phyloP scores from a whole-genome alignment of 495 filamentous ascomycete species.

The Niebla homalea region DNA sequence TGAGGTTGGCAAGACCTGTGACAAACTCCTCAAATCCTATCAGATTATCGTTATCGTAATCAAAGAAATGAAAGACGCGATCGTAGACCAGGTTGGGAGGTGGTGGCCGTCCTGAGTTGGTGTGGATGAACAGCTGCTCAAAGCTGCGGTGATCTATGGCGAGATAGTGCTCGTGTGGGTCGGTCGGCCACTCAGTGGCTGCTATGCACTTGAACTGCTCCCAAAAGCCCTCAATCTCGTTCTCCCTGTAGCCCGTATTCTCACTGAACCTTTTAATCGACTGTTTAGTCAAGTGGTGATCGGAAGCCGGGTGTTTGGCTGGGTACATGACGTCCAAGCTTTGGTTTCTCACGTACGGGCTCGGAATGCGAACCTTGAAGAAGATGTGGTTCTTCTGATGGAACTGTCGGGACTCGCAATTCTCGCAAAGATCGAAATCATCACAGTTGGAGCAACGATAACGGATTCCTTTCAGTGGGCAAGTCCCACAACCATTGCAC shows the following conservation, averaged over 20 bases:
- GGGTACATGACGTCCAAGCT: conserved; percentile 77
- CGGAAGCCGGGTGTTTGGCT: conserved; percentile 61
- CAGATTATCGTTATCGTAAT: conserved; percentile 71
- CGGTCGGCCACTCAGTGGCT: conserved; percentile 68
- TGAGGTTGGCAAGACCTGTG: conserved; percentile 67
- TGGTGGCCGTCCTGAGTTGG: conserved; percentile 57
- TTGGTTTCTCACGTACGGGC: conserved; percentile 51
- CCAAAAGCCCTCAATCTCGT: conserved; percentile 83
- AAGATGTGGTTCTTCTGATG: conserved; percentile 92
- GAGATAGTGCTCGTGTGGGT: conserved; percentile 60
- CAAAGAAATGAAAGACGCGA: conserved; percentile 93
- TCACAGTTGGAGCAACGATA: conserved; percentile 87
- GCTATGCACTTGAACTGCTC: conserved; percentile 93
- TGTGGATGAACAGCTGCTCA: conserved; percentile 76
- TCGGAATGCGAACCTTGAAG: conserved; percentile 76
- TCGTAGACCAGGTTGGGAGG: conserved; percentile 86
- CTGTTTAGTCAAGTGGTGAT: conserved; percentile 47
- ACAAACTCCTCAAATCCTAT: conserved; percentile 94
- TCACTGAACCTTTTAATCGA: conserved; percentile 51
- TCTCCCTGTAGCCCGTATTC: conserved; percentile 64
- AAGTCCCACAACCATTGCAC: conserved; percentile 74
- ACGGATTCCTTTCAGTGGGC: conserved; percentile 81
- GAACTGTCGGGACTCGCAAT: conserved; percentile 69
- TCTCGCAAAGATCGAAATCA: conserved; percentile 84
- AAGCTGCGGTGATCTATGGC: conserved; percentile 89